Percentiles rank a stretch among this genome's conserved stretches.
These are phyloP conservation scores for Aspergillus clavatus DNA, from an alignment of 2,329 filamentous ascomycete genomes.

Conservation along the genomic window DNA sequence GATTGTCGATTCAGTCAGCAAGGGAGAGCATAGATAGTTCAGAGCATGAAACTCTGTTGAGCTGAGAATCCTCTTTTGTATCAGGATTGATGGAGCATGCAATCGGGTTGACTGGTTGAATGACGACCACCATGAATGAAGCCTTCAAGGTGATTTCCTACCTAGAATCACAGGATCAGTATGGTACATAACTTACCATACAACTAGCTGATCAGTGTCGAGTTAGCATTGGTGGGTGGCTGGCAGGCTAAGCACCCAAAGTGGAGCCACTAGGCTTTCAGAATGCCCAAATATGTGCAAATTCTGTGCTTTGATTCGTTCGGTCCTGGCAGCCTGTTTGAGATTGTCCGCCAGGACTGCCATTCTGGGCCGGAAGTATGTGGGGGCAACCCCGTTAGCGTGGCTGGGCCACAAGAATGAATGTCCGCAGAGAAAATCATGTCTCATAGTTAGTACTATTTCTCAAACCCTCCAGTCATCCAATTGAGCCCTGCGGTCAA, in stretches of 20 bases:
- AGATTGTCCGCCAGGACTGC: conserved; percentile 15
- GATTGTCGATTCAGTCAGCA: no score
- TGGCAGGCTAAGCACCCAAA: conserved; percentile 3
- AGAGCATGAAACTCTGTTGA: no score
- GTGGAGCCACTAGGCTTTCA: conserved; percentile 3
- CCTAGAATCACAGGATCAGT: no score
- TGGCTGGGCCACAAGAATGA: conserved; percentile 13
- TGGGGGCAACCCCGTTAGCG: conserved; percentile 15
- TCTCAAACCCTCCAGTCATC: no score
- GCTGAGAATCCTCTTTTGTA: no score
- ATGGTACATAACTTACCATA: conserved; percentile 3
- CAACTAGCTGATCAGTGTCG: background rate
- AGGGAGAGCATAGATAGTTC: no score
- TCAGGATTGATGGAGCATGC: no score
- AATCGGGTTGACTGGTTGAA: no score
- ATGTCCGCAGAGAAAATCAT: conserved; percentile 9
- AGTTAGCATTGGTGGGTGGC: conserved; percentile 4
- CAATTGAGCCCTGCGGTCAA: background rate
- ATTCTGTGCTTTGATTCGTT: conserved; percentile 10
- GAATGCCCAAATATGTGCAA: conserved; percentile 7
- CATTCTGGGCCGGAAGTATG: conserved; percentile 13
- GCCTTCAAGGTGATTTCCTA: no score
- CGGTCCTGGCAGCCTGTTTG: conserved; percentile 10
- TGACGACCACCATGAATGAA: no score
- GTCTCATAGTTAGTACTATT: no score